phyloP scores from a whole-genome alignment of 148 eudicot species.

The Vaccinium macrocarpon region DNA sequence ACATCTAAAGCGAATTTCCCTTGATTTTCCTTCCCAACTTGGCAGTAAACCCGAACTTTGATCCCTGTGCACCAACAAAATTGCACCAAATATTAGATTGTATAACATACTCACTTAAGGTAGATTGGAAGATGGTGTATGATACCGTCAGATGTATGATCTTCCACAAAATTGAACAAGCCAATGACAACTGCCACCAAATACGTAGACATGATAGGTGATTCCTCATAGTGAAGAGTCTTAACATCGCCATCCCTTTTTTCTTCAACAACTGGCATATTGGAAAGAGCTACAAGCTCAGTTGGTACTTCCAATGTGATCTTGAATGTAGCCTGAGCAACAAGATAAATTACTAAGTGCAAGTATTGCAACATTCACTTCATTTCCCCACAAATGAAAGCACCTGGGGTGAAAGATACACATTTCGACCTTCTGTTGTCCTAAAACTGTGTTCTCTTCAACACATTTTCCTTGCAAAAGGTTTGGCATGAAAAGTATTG shows the following conservation, averaged over 20 bases:
- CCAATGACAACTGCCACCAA: slow-evolving; percentile 40
- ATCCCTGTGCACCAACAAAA: slow-evolving; percentile 22
- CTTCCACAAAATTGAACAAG: slow-evolving; percentile 32
- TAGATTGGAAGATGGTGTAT: neutral
- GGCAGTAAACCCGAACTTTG: slow-evolving; percentile 31
- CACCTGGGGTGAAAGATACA: neutral
- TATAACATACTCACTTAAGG: neutral
- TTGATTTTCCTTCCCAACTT: slow-evolving; percentile 28
- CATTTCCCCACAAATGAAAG: neutral
- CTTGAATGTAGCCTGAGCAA: slow-evolving; percentile 58
- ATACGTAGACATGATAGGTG: slow-evolving; percentile 39
- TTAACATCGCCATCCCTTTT: slow-evolving; percentile 16
- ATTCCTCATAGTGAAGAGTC: slow-evolving; percentile 34
- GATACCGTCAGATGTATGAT: slow-evolving; percentile 28
- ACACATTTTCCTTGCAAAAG: no score
- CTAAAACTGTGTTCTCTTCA: neutral
- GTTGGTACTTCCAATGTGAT: slow-evolving; percentile 54
- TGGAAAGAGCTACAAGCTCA: slow-evolving; percentile 55
- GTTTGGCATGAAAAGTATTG: no score
- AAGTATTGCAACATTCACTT: neutral
- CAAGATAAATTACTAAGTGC: neutral
- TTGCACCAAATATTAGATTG: neutral
- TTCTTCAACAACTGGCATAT: slow-evolving; percentile 61
- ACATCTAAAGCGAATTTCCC: slow-evolving; percentile 30
- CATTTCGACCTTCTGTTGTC: neutral